Evolutionary conservation across 2,329 filamentous ascomycete species (phyloP), one percentile per base, ranked within the genome.

Genomic region (Decorospora gaudefroyi): DNA sequence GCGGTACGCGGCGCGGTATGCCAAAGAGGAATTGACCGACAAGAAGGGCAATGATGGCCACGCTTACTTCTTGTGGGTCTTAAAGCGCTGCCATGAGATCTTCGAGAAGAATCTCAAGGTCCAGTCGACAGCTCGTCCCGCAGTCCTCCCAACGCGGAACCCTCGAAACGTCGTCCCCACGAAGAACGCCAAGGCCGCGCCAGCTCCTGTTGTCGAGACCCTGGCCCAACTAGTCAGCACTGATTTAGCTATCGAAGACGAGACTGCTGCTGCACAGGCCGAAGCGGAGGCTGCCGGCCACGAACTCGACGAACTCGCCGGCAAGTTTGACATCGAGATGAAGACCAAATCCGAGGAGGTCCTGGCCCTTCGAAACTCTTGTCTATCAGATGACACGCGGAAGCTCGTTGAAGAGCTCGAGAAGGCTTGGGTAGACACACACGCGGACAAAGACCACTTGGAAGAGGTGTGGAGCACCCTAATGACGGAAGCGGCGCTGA

Each of bases 401-500:
- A 26, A 17, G 13, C 16, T 22, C 15, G 15, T 36, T 9, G 15
- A 23, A 11, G 21, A 36, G 11, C 3, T 36, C 11, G 22, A 36
- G 15, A n/a, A n/a, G n/a, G 22, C 25, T 8, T 36, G 33, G 33
- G 11, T 17, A 6, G 33, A 36, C 15, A 36, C 33, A 12, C 22
- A 36, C 33, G 26, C 17, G 13, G 2, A 5, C 8, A 2, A 36
- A 4, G 4, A 10, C 8, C 18, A 36, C 13, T 8, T 36, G 10
- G 33, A 36, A 4, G 33, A 36, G 15, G 8, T 9, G 7, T 23
- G 33, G 26, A 16, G 21, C 13, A 26, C 22, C 9, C 33, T 36
- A 21, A 36, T 36, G 22, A 36, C 33, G 7, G 33, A 36, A 36
- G 33, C 33, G 16, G 22, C 22, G 15, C 18, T 36, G 11, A 15